Base-by-base conservation (phyloP, 2,329 filamentous ascomycete genomes). In the Alternaria sp. region DNA sequence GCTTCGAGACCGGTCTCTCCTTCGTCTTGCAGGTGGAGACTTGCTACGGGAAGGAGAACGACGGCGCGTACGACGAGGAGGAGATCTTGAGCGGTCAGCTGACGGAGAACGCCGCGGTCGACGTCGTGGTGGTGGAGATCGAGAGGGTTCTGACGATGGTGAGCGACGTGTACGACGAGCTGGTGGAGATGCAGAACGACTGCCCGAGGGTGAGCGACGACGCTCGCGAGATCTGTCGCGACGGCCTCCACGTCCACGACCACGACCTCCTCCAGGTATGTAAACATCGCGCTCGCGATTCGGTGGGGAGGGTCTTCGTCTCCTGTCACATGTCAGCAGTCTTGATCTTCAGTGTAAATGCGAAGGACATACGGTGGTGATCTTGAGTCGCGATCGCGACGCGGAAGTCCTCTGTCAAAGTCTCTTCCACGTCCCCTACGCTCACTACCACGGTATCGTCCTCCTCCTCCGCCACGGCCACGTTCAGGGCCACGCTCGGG, bases 221-320 rank as follows among this genome's bases (percentile, higher is more conserved):
- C 73, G 74, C n/a, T 72, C 69, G 59, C 67, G 73, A 60, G 74
- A 74, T 40, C 72, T 71, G 50, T 76, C 74, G 30, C 75, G 82
- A 74, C 70, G 81, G 71, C 70, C 68, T 55, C 69, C 72, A 63
- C 76, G 81, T 73, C 71, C 71, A 60, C 67, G 70, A 64, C 80
- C 73, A 50, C 82, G 46, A 21, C 80, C 70, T 13, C 82, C 81
- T 21, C 79, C 72, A 15, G 88, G 88, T 40, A 88, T 82, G 71
- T 89, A 90, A 26, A 85, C 83, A 73, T 90, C 87, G 61, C 82
- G 81, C 57, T 85, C 83, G 32, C 85, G 85, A 45, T 85, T 80
- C 50, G 81, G 77, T 61, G 83, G 82, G 62, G 80, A 80, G 60
- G 82, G 83, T 67, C 83, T 81, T 59, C 81, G 79, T 68, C 83